Evolutionary conservation across 305 asterid species (phyloP), one percentile per base, ranked within the genome.

Genomic region (Petunia hybrid): DNA sequence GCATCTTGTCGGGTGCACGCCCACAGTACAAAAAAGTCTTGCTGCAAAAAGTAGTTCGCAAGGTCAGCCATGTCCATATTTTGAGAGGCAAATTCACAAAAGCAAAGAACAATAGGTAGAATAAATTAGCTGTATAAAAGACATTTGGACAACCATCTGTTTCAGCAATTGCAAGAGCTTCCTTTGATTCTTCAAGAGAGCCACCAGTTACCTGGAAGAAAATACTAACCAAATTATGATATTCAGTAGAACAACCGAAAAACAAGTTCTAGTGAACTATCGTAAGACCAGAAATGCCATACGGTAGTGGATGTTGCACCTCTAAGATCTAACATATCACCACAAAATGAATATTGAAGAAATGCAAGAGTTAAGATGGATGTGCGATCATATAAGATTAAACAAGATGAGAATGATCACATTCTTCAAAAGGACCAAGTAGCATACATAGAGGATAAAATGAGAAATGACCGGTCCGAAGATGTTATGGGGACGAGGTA

Each of bases 1-100:
- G 90, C 99, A 94, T 94, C 99, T 87, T 65, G 99, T 95, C 63
- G 99, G 99, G 86, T 95, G 99, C 87, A 95, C 99, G 78, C 98
- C 98, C 69, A 95, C 99, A 35, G 99, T 95, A 86, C 99, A 95
- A 85, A 92, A 94, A 73, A 95, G 98, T 60, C 98, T 89, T 42
- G 93, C 98, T 95, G 91, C 90, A 67, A 87, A 51, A 82, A 14
- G 36, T 78, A 69, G 74, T 43, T 43, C 65, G 65, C 60, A 68
- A 55, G 71, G 62, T 85, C 31, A 89, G 80, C 77, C 4, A 36
- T 83, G 81, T 51, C 65, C 36, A 9, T 8, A 57, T 22, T 79
- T 85, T 61, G 57, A 81, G 84, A 38, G 35, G 59, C 42, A 40
- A 69, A 69, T 41, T 69, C 0, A 41, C 59, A 67, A 71, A 53